Conservation (phyloP, 2,329 filamentous ascomycete species). For the Pestalotiopsis fici region DNA sequence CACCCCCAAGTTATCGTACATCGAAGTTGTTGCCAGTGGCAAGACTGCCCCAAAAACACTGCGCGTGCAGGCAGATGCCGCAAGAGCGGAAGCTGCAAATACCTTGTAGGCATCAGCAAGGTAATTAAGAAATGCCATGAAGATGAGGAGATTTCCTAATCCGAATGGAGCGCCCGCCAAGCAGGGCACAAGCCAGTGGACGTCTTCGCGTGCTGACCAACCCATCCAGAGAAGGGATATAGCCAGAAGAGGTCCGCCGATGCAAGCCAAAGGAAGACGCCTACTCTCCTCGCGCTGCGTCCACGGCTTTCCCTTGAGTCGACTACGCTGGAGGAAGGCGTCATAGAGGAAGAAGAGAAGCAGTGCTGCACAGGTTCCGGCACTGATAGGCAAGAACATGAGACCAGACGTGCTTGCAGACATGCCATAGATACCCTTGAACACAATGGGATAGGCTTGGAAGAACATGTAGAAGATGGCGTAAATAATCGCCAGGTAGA, state of each 20-base stretch:
- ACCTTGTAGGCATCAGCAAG: constrained; percentile 53
- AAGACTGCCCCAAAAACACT: constrained; percentile 58
- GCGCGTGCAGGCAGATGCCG: constrained; percentile 59
- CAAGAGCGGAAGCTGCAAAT: constrained; percentile 56
- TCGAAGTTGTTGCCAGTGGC: constrained; percentile 47
- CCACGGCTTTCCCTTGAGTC: constrained; percentile 9
- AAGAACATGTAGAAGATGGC: constrained; percentile 62
- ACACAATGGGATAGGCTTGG: constrained; percentile 60
- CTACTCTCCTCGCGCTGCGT: constrained; percentile 14
- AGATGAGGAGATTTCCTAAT: constrained; percentile 26
- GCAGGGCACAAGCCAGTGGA: constrained; percentile 13
- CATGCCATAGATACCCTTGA: constrained; percentile 27
- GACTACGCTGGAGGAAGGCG: background rate
- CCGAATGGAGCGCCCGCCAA: constrained; percentile 15
- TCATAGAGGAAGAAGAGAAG: constrained; percentile 1
- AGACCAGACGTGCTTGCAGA: constrained; percentile 49
- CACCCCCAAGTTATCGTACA: constrained; percentile 49
- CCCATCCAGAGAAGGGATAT: constrained; percentile 17
- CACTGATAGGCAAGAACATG: constrained; percentile 13
- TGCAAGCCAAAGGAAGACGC: constrained; percentile 15
- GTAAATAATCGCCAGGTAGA: constrained; percentile 47
- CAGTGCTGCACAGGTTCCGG: background rate
- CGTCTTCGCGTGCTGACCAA: constrained; percentile 13
- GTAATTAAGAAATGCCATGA: constrained; percentile 49
- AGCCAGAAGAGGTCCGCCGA: constrained; percentile 14